Base-by-base conservation (phyloP, 148 eudicot genomes). In the Persicaria maculosa region DNA sequence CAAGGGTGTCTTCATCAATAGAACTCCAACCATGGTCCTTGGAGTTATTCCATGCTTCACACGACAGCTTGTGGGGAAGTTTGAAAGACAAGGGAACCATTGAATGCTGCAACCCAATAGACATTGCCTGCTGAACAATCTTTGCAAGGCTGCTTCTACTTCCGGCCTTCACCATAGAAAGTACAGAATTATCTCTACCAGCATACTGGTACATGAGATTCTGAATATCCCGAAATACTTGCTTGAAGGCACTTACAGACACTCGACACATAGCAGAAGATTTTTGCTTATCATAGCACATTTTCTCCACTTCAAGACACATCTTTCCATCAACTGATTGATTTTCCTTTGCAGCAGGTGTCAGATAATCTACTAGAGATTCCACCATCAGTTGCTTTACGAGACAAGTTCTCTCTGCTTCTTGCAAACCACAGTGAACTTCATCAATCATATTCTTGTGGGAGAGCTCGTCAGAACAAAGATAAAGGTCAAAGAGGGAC, bases 61-160 rank as follows among this genome's bases (percentile, higher is more conserved):
- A 92, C 46, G 97, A 86, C 55, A 92, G 90, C 75, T 81, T 79
- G 50, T 79, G 88, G 11, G 98, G 98, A 22, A 92, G 78, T 44
- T 83, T 75, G 75, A 92, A 95, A 52, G 91, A 78, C 70, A 92
- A 76, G 44, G 97, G 88, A 64, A 89, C 80, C 74, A 86, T 72
- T 0, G 98, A 87, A 72, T 92, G 90, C 76, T 92, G 96, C 83
- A 92, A 79, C 20, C 98, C 98, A 25, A 95, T 68, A 59, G 96
- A 95, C 93, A 95, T 85, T 79, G 91, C 83, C 67, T 95, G 98
- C 75, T 95, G 98, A 75, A 87, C 96, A 53, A 91, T 69, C 73
- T 86, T 88, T 72, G 81, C 50, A 73, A 90, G 59, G 77, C 83
- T 92, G 22, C 98, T 93, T 83, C 92, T 90, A 83, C 96, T 92